Conservation (phyloP, 2,329 filamentous ascomycete species). For the Botrytis aclada region DNA sequence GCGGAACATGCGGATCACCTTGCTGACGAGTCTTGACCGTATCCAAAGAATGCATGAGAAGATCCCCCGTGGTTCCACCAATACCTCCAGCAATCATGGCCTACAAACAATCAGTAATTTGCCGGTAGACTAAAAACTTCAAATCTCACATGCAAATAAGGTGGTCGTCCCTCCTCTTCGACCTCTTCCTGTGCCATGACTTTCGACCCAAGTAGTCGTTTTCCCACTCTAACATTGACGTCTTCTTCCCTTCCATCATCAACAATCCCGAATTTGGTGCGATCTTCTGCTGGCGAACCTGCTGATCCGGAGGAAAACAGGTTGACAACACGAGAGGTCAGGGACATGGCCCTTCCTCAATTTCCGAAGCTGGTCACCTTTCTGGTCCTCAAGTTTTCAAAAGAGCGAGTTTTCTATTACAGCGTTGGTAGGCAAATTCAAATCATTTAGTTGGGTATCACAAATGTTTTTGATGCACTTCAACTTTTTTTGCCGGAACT, state of each 20-base stretch:
- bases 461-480: conserved; percentile 7
- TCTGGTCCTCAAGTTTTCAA: background rate
- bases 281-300: conserved; percentile 26
- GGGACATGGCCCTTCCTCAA: conserved; percentile 51
- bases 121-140: conserved; percentile 17
- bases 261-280: conserved; percentile 36
- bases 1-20: conserved; percentile 87
- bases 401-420: background rate
- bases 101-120: conserved; percentile 45
- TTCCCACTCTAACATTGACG: conserved; percentile 36
- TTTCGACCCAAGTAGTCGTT: conserved; percentile 27
- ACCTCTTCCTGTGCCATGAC: conserved; percentile 36
- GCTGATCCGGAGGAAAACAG: conserved; percentile 46
- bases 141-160: conserved; percentile 57
- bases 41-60: conserved; percentile 98
- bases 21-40: conserved; percentile 98
- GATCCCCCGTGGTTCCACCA: conserved; percentile 89
- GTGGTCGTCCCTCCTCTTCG: conserved; percentile 56
- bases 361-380: conserved; percentile 19
- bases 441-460: background rate
- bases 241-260: conserved; percentile 39
- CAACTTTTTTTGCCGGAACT: conserved; percentile 20
- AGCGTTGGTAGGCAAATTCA: conserved; percentile 4
- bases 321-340: conserved; percentile 52
- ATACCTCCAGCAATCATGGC: conserved; percentile 93